Evolutionary conservation across 2,329 filamentous ascomycete species (phyloP).

Genomic region (Alternaria hordeiaustralica): DNA sequence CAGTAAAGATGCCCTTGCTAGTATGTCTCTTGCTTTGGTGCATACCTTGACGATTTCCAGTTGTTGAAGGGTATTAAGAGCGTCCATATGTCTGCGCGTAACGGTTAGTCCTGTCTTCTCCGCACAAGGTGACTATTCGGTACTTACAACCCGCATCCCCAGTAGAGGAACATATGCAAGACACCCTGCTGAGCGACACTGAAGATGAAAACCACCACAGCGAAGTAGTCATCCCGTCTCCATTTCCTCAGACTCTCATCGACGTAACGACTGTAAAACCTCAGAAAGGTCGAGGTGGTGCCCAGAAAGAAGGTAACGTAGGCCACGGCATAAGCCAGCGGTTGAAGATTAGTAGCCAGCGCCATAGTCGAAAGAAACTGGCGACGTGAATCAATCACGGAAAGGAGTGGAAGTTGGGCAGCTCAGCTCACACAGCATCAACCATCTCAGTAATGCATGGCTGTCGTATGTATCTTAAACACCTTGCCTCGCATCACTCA

Average conservation of each 20-base stretch:
- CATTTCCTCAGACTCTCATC: conserved; percentile 20
- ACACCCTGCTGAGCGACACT: conserved; percentile 25
- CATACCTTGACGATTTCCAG: conserved; percentile 4
- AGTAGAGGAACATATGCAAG: conserved; percentile 30
- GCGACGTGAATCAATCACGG: conserved; percentile 3
- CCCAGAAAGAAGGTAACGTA: conserved; percentile 25
- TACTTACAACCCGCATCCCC: conserved; percentile 30
- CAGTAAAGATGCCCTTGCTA: background rate
- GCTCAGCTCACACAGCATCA: conserved; percentile 2
- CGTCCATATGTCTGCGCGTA: background rate
- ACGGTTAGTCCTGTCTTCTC: background rate
- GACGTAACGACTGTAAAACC: conserved; percentile 22
- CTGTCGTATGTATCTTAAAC: conserved; percentile 1
- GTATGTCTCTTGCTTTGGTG: background rate
- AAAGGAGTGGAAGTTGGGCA: conserved; percentile 3
- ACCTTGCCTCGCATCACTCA: background rate
- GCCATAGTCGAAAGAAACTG: conserved; percentile 13
- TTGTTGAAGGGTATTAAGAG: conserved; percentile 1
- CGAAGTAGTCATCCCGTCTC: conserved; percentile 27
- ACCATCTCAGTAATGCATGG: conserved; percentile 1
- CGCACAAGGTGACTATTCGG: background rate
- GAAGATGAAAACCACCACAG: conserved; percentile 18
- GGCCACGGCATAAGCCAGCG: conserved; percentile 26
- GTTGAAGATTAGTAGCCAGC: conserved; percentile 19
- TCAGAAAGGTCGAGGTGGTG: conserved; percentile 16